A percentile compares a stretch with the other conserved stretches of the same genome.
Conservation (phyloP, 345 rosid species). For the Turnera subulata region DNA sequence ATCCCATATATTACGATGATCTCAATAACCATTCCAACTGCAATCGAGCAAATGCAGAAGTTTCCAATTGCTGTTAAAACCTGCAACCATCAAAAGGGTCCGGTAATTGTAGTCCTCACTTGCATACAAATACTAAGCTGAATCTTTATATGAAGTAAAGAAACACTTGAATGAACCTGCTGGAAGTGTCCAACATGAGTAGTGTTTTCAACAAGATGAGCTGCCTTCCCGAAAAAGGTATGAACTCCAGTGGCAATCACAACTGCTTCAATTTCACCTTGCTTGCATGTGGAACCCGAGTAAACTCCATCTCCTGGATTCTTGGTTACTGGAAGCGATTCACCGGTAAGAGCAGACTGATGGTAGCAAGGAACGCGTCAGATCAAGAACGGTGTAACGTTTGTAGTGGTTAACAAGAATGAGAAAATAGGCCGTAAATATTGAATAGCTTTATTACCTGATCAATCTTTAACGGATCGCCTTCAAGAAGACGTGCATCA, state of each 20-base stretch:
- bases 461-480: conserved; percentile 71
- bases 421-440: too few species aligned
- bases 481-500: conserved; percentile 69
- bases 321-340: conserved; percentile 43
- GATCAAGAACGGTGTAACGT: too few species aligned
- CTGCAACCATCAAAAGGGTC: conserved; percentile 23
- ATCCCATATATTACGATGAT: conserved; percentile 31
- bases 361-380: too few species aligned
- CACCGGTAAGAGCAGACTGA: conserved; percentile 57
- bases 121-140: too few species aligned
- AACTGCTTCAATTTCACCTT: conserved; percentile 40
- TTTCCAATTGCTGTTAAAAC: conserved; percentile 36
- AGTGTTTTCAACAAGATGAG: conserved; percentile 41
- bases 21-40: conserved; percentile 34
- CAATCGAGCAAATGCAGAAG: conserved; percentile 45
- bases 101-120: too few species aligned
- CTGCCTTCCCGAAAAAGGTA: conserved; percentile 41
- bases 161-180: conserved; percentile 11
- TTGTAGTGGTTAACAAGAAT: neutral
- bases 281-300: conserved; percentile 45
- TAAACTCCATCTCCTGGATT: conserved; percentile 31
- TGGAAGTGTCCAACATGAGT: conserved; percentile 36
- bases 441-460: conserved; percentile 27
- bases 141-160: neutral
- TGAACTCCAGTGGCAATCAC: conserved; percentile 40